These are phyloP conservation scores for Dactylellina cionopaga DNA, from an alignment of 2,329 filamentous ascomycete genomes.

Conservation along the genomic window DNA sequence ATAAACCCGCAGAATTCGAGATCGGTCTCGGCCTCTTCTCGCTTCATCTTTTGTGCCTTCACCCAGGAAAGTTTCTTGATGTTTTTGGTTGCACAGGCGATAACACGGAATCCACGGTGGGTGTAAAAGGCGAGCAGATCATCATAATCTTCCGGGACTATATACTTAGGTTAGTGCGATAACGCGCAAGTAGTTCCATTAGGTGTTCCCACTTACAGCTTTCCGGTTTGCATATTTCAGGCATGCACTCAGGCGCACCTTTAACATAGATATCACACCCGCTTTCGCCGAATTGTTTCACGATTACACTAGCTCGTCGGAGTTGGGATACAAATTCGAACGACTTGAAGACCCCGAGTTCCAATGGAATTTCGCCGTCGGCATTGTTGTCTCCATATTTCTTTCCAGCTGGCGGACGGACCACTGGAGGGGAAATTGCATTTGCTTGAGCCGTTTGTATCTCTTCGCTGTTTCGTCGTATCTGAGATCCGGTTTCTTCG, in stretches of 20 bases:
- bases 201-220: constrained; percentile 71
- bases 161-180: constrained; percentile 15
- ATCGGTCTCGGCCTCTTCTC: constrained; percentile 81
- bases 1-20: constrained; percentile 95
- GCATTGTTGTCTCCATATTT: constrained; percentile 64
- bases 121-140: constrained; percentile 90
- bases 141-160: constrained; percentile 86
- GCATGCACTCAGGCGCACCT: constrained; percentile 95
- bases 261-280: constrained; percentile 93
- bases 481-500: constrained; percentile 83
- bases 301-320: constrained; percentile 89
- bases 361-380: constrained; percentile 66
- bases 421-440: constrained; percentile 82
- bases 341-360: constrained; percentile 87
- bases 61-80: constrained; percentile 90
- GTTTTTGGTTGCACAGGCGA: constrained; percentile 91
- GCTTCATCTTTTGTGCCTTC: constrained; percentile 92
- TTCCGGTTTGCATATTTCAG: constrained; percentile 84
- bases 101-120: constrained; percentile 94
- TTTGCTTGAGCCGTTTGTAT: constrained; percentile 60
- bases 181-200: not conserved
- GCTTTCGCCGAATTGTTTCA: constrained; percentile 84
- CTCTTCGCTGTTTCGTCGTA: constrained; percentile 75
- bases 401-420: constrained; percentile 75
- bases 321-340: constrained; percentile 97